phyloP scores from a whole-genome alignment of 2,329 filamentous ascomycete genomes.

The Dactylellina haptotyla region DNA sequence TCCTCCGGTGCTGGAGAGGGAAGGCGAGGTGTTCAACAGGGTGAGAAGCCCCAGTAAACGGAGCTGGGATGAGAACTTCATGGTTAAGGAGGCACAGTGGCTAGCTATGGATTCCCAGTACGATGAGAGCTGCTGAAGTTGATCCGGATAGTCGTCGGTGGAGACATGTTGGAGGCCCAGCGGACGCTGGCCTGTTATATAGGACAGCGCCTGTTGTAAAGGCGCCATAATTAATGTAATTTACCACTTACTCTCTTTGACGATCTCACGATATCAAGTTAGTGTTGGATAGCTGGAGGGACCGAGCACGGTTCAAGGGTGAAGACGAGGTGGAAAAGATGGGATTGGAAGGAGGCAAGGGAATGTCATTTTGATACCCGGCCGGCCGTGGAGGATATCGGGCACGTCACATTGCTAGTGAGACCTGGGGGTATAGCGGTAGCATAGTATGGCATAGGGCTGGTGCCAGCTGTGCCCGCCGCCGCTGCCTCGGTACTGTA shows the following conservation, averaged over 20 bases:
- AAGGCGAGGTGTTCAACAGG: constrained; percentile 30
- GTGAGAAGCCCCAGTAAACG: constrained; percentile 34
- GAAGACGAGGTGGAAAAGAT: constrained; percentile 12
- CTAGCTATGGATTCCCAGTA: constrained; percentile 41
- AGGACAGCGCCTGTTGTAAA: constrained; percentile 31
- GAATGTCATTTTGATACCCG: constrained; percentile 27
- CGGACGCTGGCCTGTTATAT: constrained; percentile 44
- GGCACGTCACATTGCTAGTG: constrained; percentile 3
- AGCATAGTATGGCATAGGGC: neutral
- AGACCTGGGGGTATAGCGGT: neutral
- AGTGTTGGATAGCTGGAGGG: neutral
- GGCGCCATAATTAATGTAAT: constrained; percentile 30
- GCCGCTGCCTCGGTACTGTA: constrained; percentile 8
- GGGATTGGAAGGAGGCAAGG: constrained; percentile 37
- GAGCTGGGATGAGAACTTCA: constrained; percentile 44
- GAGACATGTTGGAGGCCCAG: constrained; percentile 30
- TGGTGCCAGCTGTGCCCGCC: neutral
- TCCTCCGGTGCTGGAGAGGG: constrained; percentile 6
- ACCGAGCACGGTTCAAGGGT: constrained; percentile 25
- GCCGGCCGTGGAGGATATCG: constrained; percentile 40
- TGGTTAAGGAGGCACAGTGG: constrained; percentile 35
- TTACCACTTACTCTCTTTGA: neutral
- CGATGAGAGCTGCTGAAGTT: constrained; percentile 23
- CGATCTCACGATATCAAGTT: neutral
- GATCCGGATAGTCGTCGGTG: constrained; percentile 21